These are phyloP conservation scores for Salvia sclarea DNA, from an alignment of 305 asterid genomes.

Conservation along the genomic window DNA sequence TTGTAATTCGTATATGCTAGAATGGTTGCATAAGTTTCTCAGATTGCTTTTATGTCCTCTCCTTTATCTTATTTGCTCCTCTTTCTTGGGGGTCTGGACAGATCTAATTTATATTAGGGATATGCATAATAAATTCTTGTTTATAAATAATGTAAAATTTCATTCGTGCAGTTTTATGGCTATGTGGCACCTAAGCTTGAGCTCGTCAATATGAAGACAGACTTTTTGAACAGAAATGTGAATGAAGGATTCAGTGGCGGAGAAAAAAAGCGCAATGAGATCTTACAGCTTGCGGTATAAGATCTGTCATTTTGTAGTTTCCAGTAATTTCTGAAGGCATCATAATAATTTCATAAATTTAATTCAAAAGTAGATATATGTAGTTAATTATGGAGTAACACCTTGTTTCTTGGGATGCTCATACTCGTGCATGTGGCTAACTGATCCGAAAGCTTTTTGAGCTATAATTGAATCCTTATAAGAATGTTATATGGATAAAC, in stretches of 20 bases:
- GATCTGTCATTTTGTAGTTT: constrained; percentile 23
- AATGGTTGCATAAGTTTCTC: constrained; percentile 9
- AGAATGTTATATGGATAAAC: background rate
- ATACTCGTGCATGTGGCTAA: background rate
- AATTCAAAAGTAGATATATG: background rate
- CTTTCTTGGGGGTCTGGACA: background rate
- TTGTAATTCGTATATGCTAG: constrained; percentile 6
- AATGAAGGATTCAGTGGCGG: constrained; percentile 99
- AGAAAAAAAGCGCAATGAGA: constrained; percentile 97
- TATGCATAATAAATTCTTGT: background rate
- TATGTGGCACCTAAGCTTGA: constrained; percentile 83
- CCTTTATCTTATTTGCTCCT: background rate
- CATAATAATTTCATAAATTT: constrained; percentile 6
- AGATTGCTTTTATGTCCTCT: background rate
- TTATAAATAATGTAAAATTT: constrained; percentile 20
- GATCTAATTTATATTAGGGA: constrained; percentile 5
- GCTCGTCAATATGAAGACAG: constrained; percentile 83
- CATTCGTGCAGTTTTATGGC: constrained; percentile 75
- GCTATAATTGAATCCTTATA: background rate
- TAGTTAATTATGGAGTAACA: background rate
- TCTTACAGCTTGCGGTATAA: constrained; percentile 89
- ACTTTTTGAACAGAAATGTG: constrained; percentile 86
- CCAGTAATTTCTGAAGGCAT: constrained; percentile 10
- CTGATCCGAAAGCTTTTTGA: background rate
- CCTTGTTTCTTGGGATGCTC: background rate